These are phyloP conservation scores for Fusarium sp. DNA, from an alignment of 2,329 filamentous ascomycete genomes.

Conservation along the genomic window DNA sequence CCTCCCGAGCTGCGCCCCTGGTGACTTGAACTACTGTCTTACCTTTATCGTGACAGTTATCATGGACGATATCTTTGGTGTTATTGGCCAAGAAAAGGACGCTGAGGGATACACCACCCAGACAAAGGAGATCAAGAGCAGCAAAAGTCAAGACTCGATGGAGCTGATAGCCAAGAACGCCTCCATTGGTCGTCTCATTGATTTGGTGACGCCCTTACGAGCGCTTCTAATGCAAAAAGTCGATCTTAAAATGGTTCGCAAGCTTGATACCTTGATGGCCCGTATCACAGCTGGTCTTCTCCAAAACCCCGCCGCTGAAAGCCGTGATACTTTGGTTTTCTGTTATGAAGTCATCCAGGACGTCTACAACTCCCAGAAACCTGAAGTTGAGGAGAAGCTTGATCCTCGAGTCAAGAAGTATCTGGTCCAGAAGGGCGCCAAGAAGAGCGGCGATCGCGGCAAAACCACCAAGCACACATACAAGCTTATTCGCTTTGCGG, in stretches of 20 bases:
- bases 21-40: conserved; percentile 91
- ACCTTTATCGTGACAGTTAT: conserved; percentile 82
- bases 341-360: conserved; percentile 95
- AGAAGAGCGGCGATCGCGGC: conserved; percentile 77
- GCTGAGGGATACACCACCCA: conserved; percentile 94
- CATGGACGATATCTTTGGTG: conserved; percentile 98
- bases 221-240: conserved; percentile 85
- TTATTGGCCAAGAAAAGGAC: conserved; percentile 94
- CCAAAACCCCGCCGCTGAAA: conserved; percentile 82
- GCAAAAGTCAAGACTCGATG: conserved; percentile 98
- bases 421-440: conserved; percentile 82
- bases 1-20: conserved; percentile 78
- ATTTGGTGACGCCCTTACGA: conserved; percentile 82
- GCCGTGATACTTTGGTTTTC: conserved; percentile 87
- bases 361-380: conserved; percentile 75
- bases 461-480: conserved; percentile 83
- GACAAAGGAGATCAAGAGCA: conserved; percentile 98
- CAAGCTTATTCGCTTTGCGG: conserved; percentile 88
- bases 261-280: conserved; percentile 88
- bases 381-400: conserved; percentile 63
- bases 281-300: conserved; percentile 86
- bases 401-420: conserved; percentile 77
- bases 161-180: conserved; percentile 88
- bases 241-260: conserved; percentile 83
- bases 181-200: conserved; percentile 78